Evolutionary conservation across 2,329 filamentous ascomycete species (phyloP).

Genomic region (Teratosphaeria gauchensis): DNA sequence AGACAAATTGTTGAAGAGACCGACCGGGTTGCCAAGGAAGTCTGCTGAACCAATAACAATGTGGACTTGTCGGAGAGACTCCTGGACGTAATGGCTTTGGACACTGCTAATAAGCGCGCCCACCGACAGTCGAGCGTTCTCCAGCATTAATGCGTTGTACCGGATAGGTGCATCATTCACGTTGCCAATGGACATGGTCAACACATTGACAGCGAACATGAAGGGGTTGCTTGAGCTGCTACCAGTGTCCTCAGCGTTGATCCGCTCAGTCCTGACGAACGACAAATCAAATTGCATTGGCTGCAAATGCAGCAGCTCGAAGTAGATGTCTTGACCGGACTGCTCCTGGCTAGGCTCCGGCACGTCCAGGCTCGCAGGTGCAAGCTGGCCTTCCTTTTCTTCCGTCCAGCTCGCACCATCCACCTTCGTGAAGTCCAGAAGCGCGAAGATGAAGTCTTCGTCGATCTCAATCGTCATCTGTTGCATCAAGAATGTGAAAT

Average conservation of each 20-base stretch:
- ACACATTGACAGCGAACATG: conserved; percentile 97
- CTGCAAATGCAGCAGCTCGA: conserved; percentile 91
- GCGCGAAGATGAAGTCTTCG: conserved; percentile 94
- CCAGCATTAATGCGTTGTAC: conserved; percentile 85
- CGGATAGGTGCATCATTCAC: conserved; percentile 95
- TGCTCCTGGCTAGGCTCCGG: conserved; percentile 82
- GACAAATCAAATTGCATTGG: conserved; percentile 97
- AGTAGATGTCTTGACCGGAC: conserved; percentile 89
- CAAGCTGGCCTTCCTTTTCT: conserved; percentile 73
- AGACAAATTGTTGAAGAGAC: conserved; percentile 95
- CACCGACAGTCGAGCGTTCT: conserved; percentile 87
- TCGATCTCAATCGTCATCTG: conserved; percentile 98
- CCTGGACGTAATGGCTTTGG: conserved; percentile 91
- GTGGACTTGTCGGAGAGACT: conserved; percentile 91
- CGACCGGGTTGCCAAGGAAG: conserved; percentile 94
- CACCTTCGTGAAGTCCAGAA: conserved; percentile 89
- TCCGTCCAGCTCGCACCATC: conserved; percentile 82
- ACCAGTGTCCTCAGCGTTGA: conserved; percentile 92
- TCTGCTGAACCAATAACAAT: conserved; percentile 95
- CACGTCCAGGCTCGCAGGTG: conserved; percentile 81
- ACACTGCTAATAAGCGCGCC: conserved; percentile 76
- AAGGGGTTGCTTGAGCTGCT: conserved; percentile 76
- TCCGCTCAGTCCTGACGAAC: conserved; percentile 89
- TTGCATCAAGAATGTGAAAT: conserved; percentile 84
- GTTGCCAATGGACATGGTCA: conserved; percentile 99